These are phyloP conservation scores for Trametes gibbosa DNA, from an alignment of 768 basidiomycete genomes.

Conservation along the genomic window DNA sequence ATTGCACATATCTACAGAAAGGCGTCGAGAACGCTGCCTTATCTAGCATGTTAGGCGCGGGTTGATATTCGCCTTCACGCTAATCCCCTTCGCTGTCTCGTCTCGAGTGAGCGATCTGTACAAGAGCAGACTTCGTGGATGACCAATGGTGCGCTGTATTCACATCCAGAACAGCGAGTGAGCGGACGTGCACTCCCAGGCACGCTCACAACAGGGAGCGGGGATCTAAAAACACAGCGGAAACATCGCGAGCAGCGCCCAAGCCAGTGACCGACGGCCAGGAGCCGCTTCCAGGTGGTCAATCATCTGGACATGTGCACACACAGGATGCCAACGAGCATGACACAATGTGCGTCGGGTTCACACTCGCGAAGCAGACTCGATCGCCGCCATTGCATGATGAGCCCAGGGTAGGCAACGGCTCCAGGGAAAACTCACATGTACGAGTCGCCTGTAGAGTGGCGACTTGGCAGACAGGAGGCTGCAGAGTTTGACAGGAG, in stretches of 20 bases:
- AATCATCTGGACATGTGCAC: no score
- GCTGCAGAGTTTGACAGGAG: neutral
- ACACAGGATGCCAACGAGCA: no score
- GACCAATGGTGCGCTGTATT: neutral
- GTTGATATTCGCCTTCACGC: neutral
- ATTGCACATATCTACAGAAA: conserved; percentile 2
- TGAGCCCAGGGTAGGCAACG: no score
- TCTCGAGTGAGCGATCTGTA: neutral
- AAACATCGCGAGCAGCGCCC: no score
- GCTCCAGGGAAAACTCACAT: neutral
- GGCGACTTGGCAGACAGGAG: neutral
- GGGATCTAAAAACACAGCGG: no score
- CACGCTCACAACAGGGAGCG: neutral
- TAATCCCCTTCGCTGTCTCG: neutral
- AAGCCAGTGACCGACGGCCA: no score
- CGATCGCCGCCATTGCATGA: no score
- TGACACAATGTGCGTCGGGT: no score
- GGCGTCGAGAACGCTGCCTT: neutral
- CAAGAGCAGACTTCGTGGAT: no score
- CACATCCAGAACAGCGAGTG: neutral
- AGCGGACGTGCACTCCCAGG: neutral
- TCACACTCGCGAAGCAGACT: no score
- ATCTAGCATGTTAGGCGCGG: neutral
- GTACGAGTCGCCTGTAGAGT: no score
- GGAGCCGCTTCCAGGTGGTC: no score